Conservation (phyloP, 108 stramenopile genomes). For the Pseudonitzschia pungens region DNA sequence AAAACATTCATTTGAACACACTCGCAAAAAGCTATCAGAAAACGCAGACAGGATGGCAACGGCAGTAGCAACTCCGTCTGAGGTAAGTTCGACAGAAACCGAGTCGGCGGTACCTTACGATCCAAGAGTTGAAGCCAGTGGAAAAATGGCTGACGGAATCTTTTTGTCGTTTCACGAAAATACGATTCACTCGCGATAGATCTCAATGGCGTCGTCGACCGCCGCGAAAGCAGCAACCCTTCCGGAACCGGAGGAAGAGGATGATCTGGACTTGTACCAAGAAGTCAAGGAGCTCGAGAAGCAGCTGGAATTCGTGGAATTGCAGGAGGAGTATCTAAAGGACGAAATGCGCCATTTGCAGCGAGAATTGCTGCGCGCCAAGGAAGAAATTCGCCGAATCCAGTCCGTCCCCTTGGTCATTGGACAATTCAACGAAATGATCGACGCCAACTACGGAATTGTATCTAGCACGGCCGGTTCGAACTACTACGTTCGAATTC, state of each 20-base stretch:
- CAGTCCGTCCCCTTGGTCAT: slow-evolving; percentile 98
- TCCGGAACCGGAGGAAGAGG: slow-evolving; percentile 6
- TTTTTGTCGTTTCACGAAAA: background rate
- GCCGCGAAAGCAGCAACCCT: background rate
- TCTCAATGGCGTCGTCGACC: slow-evolving; percentile 10
- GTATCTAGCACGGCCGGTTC: slow-evolving; percentile 94
- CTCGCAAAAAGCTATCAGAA: background rate
- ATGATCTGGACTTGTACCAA: slow-evolving; percentile 71
- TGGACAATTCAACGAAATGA: slow-evolving; percentile 99
- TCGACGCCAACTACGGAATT: slow-evolving; percentile 98
- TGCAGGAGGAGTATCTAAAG: slow-evolving; percentile 99
- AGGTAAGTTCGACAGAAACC: background rate
- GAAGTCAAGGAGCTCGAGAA: slow-evolving; percentile 86
- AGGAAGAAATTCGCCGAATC: slow-evolving; percentile 97
- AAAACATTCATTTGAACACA: background rate
- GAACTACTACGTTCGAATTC: slow-evolving; percentile 97
- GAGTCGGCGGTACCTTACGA: background rate
- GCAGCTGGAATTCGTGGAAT: slow-evolving; percentile 92
- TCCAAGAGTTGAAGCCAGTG: background rate
- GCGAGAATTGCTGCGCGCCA: slow-evolving; percentile 96
- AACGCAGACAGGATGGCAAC: background rate
- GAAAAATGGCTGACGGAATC: background rate
- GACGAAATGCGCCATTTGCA: slow-evolving; percentile 99
- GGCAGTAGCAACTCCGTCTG: slow-evolving; percentile 2
- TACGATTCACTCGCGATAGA: background rate